Evolutionary conservation across 2,329 filamentous ascomycete genomes (phyloP), one percentile per base, ranked within the genome.

Genomic region (Seiridium unicorne): DNA sequence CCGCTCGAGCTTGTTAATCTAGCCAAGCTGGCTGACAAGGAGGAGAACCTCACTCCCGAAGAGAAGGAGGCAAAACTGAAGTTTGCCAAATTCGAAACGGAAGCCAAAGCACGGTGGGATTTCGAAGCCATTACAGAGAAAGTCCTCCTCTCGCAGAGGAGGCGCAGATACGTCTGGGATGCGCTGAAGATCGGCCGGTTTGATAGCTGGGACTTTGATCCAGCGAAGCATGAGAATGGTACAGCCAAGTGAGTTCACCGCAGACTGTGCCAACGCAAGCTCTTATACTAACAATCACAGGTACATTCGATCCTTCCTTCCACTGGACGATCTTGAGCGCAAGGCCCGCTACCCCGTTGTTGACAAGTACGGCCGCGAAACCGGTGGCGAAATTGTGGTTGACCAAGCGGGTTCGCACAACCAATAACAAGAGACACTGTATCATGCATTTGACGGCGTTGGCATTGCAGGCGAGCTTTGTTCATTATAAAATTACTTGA

Each of bases 181-280:
- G 91, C 93, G 0, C 81, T 97, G 64, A 90, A 87, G 72, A 77
- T 88, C 73, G 93, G 93, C 59, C 80, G 80, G 42, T 92, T 91
- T 66, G 90, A 90, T 44, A 85, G 87, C 71, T 97, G 93, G 93
- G 93, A 97, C 75, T 90, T 89, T 76, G 85, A 93, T 76, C 92
- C 92, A 0, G 77, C 61, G 10, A 35, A 44, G 10, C 61, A 82
- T 3, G 87, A 91, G 65, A 85, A 91, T 69, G 90, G 88, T 34
- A 79, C 82, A 53, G 80, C 85, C 65, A 90, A 89, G 81, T 88
- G 77, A 75, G 82, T 76, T 13, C 8, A 44, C 38, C 9, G 44
- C 48, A 51, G 5, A 31, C 40, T 36, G 13, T n/a, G 8, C 2
- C 13, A 35, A 61, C 57, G 68, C 78, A 54, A 71, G 76, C 64